Evolutionary conservation across 2,329 filamentous ascomycete species (phyloP), one percentile per base, ranked within the genome.

Genomic region (Nigrospora sphaerica): DNA sequence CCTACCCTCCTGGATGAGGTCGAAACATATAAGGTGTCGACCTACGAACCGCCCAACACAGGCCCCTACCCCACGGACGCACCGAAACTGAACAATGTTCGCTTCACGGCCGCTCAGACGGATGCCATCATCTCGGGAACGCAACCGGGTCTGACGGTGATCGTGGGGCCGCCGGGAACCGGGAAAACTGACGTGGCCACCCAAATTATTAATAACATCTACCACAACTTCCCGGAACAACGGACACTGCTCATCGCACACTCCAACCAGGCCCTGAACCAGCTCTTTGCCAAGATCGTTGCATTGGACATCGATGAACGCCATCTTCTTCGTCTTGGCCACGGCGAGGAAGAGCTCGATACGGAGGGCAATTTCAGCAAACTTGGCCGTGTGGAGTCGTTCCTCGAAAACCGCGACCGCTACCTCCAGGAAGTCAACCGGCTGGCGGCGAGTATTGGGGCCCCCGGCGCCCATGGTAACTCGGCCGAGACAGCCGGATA

Each of bases 151-250:
- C 75, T 98, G 44, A 96, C 92, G 1, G 80, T 98, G 41, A 86
- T 98, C 55, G 88, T 98, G 51, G 93, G 93, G 1, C 93, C 93
- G 45, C 93, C 93, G 9, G 93, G 93, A 46, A 98, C 93, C 7
- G 93, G 95, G 52, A 98, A 98, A 72, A 98, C 93, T n/a, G 93
- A 98, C 66, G 93, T 98, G 45, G 91, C 90, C 41, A 96, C 92
- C 5, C 93, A 98, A 65, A 95, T 97, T 62, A 98, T 98, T 69
- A 96, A 88, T 71, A 96, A 97, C 64, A 86, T 98, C 56, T 98
- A 98, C 62, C 92, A 97, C 72, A 95, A 97, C 67, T 98, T 96
- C 62, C 91, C 93, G 9, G 76, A 85, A 52, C 90, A 98, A 65
- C 86, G 89, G 56, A 98, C 93, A 1, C 72, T 98, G 16, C 80